Conservation (phyloP, 2,329 filamentous ascomycete species). For the Fusarium tricinctum region DNA sequence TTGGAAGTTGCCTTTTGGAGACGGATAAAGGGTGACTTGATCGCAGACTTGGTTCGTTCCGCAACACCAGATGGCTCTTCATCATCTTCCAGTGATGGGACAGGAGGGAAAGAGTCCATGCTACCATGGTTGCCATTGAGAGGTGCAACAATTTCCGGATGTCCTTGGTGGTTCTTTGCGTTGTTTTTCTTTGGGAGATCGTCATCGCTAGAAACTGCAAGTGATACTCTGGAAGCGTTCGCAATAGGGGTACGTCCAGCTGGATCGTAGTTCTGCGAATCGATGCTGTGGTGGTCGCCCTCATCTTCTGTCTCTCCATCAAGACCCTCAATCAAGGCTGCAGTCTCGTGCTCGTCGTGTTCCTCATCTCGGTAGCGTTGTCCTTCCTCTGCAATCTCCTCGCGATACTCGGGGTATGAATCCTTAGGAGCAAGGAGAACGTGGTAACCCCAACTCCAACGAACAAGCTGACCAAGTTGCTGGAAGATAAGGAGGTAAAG, state of each 20-base stretch:
- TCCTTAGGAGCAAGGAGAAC: slow-evolving; percentile 90
- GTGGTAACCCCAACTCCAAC: slow-evolving; percentile 99
- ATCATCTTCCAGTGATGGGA: slow-evolving; percentile 60
- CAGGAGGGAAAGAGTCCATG: slow-evolving; percentile 74
- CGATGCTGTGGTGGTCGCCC: slow-evolving; percentile 54
- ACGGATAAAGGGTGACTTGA: slow-evolving; percentile 49
- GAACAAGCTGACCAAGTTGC: slow-evolving; percentile 92
- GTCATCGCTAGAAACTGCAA: slow-evolving; percentile 65
- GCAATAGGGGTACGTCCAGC: slow-evolving; percentile 69
- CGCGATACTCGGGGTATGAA: slow-evolving; percentile 75
- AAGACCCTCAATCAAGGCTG: slow-evolving; percentile 59
- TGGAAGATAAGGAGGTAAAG: slow-evolving; percentile 97
- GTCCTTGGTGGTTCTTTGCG: slow-evolving; percentile 45
- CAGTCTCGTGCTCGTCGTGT: slow-evolving; percentile 60
- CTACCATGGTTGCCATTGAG: slow-evolving; percentile 59
- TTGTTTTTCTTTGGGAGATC: slow-evolving; percentile 54
- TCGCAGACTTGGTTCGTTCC: slow-evolving; percentile 54
- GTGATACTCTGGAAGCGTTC: slow-evolving; percentile 64
- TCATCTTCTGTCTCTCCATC: slow-evolving; percentile 58
- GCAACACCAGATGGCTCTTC: slow-evolving; percentile 58
- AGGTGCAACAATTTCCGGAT: slow-evolving; percentile 44
- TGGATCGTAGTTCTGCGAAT: slow-evolving; percentile 66
- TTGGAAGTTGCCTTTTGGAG: slow-evolving; percentile 44
- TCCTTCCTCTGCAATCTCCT: slow-evolving; percentile 69
- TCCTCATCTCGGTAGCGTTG: slow-evolving; percentile 67